Conservation (phyloP, 768 basidiomycete species). For the Hericium rajendrae region DNA sequence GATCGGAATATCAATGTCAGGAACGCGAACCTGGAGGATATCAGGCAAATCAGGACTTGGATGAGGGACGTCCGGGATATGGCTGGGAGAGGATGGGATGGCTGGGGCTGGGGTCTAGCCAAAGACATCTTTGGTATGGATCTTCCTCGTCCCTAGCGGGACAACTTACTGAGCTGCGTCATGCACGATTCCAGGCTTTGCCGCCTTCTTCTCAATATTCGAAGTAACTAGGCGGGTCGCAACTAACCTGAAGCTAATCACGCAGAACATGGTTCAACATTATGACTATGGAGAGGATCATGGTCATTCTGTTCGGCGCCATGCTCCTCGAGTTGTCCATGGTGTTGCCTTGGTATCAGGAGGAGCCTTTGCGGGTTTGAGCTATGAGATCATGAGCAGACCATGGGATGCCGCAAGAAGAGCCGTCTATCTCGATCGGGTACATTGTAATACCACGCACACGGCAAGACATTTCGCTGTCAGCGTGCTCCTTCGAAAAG, state of each 20-base stretch:
- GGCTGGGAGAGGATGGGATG: conserved; percentile 79
- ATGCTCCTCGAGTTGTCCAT: conserved; percentile 45
- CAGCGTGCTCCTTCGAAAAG: conserved; percentile 15
- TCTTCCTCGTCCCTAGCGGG: background rate
- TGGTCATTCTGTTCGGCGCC: conserved; percentile 18
- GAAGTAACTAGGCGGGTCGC: conserved; percentile 64
- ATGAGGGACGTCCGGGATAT: conserved; percentile 67
- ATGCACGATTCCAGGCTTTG: conserved; percentile 45
- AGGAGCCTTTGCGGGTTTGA: conserved; percentile 67
- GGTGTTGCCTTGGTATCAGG: conserved; percentile 59
- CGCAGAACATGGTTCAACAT: conserved; percentile 17
- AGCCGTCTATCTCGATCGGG: conserved; percentile 31
- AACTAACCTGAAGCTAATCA: conserved; percentile 24
- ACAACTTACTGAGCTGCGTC: background rate
- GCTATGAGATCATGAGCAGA: conserved; percentile 55
- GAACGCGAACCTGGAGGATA: conserved; percentile 40
- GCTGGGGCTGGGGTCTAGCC: conserved; percentile 68
- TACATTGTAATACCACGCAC: conserved; percentile 14
- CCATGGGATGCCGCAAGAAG: conserved; percentile 67
- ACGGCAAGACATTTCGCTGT: conserved; percentile 13
- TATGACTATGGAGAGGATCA: conserved; percentile 12
- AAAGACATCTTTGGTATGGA: conserved; percentile 62
- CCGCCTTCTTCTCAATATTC: conserved; percentile 73
- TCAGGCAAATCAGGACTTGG: conserved; percentile 63
- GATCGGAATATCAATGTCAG: conserved; percentile 19